Base-by-base conservation (phyloP, 2,329 filamentous ascomycete species). In the Aspergillus nomiae region DNA sequence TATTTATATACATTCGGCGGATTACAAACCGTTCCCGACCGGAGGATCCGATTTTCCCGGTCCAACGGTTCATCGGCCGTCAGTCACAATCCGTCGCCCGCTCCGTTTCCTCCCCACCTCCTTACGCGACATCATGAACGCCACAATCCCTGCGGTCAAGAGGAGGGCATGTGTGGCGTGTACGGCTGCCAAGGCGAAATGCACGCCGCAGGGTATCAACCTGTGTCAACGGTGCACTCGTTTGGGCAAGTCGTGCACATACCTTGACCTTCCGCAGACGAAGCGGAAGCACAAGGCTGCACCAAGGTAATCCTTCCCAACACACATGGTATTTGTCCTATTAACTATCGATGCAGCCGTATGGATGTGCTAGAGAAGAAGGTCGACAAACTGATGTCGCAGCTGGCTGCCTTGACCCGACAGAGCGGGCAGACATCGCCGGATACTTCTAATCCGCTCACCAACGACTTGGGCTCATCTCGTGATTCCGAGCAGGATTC, bases 131-230 rank as follows among this genome's bases (percentile, higher is more conserved):
- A n/a, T n/a, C 38, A 41, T 41, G 38, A 41, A 10, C 38, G 8
- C 38, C 19, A 41, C 38, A n/a, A 3, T 4, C 9, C 19, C 38
- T 41, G 19, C 58, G 50, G 61, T 67, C 54, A 71, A 70, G 58
- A 65, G 69, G 36, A 65, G 69, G 30, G 69, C 69, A 63, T 71
- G 69, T 36, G 69, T 69, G 55, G 61, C 67, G 2, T 71, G 69
- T 56, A 71, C 69, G 3, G 34, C 56, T 53, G 67, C 65, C 60
- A 71, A 71, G 60, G 66, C 65, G 10, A 71, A 70, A 68, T 71
- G 69, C 56, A 67, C 69, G 30, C 69, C 69, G 14, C 69, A 70
- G 26, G 12, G 55, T 21, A 56, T 30, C 28, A 62, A 67, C 46
- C 19, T 69, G 21, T 72, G 70, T 43, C 69, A 71, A 61, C 70